Evolutionary conservation across 2,329 filamentous ascomycete genomes (phyloP).

Genomic region (Talaromyces sp.): DNA sequence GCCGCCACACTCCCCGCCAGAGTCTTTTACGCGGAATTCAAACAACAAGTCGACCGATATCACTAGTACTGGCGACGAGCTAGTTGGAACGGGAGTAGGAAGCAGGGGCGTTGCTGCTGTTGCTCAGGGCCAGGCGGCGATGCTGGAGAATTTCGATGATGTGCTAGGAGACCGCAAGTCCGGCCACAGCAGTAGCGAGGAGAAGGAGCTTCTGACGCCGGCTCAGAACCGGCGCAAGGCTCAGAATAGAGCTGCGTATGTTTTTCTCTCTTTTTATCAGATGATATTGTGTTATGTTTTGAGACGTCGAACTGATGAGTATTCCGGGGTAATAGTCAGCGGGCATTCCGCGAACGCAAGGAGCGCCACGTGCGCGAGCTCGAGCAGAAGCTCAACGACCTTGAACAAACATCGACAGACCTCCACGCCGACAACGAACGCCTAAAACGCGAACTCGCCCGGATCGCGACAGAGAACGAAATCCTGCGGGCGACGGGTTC

Average conservation of each 20-base stretch:
- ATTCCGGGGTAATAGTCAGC: conserved; percentile 64
- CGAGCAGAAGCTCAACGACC: conserved; percentile 71
- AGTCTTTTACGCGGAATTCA: conserved; percentile 29
- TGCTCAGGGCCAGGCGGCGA: conserved; percentile 7
- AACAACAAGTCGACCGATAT: conserved; percentile 19
- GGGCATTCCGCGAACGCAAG: conserved; percentile 93
- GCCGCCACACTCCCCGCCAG: conserved; percentile 27
- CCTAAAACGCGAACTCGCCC: conserved; percentile 75
- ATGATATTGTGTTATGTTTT: too few species aligned
- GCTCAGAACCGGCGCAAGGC: conserved; percentile 59
- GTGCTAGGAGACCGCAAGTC: conserved; percentile 20
- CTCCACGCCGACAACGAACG: conserved; percentile 80
- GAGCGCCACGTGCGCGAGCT: conserved; percentile 91
- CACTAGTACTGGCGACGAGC: conserved; percentile 13
- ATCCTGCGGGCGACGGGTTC: conserved; percentile 69
- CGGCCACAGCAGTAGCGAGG: conserved; percentile 46
- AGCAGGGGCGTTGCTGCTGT: not conserved
- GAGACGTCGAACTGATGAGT: not conserved
- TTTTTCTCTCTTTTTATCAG: conserved; percentile 16
- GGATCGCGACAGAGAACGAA: conserved; percentile 84
- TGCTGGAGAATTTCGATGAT: conserved; percentile 25
- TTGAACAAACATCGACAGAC: conserved; percentile 67
- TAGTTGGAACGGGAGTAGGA: not conserved
- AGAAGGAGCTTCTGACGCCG: conserved; percentile 49
- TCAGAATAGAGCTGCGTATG: conserved; percentile 68